phyloP scores from a whole-genome alignment of 106 monocot genomes.

The Iris macrosiphon region DNA sequence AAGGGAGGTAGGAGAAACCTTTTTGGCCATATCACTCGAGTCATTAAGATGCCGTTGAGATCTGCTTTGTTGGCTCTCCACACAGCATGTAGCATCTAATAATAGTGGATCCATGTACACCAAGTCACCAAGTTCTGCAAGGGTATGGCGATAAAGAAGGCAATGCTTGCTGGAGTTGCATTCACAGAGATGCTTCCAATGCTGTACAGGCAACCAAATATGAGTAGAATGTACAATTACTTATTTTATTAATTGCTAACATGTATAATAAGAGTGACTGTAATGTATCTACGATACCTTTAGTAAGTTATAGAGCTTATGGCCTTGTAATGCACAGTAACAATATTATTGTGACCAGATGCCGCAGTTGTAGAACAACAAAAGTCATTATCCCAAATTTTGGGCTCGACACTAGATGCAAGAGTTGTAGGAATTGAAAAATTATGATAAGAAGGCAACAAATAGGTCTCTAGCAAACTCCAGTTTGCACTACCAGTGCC shows the following conservation, averaged over 20 bases:
- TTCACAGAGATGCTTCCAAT: slow-evolving; percentile 83
- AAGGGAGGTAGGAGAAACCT: slow-evolving; percentile 11
- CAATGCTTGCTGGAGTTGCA: slow-evolving; percentile 44
- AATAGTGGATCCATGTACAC: slow-evolving; percentile 16
- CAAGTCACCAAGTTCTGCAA: slow-evolving; percentile 65
- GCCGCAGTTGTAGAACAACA: no score
- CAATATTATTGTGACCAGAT: no score
- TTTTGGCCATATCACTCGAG: slow-evolving; percentile 26
- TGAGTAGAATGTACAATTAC: neutral
- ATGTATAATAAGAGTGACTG: neutral
- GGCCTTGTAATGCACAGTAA: neutral
- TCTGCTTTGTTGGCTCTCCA: neutral
- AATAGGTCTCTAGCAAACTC: no score
- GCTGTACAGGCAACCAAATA: slow-evolving; percentile 22
- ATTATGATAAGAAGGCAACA: no score
- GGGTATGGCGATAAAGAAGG: slow-evolving; percentile 71
- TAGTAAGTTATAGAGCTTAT: neutral
- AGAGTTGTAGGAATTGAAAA: no score
- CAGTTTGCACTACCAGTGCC: no score
- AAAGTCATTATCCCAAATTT: no score
- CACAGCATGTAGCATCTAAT: neutral
- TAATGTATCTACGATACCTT: neutral
- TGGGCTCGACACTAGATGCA: no score
- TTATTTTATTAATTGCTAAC: neutral
- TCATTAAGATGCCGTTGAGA: slow-evolving; percentile 2